Evolutionary conservation across 305 asterid genomes (phyloP).

Genomic region (Fraxinus dipetala): DNA sequence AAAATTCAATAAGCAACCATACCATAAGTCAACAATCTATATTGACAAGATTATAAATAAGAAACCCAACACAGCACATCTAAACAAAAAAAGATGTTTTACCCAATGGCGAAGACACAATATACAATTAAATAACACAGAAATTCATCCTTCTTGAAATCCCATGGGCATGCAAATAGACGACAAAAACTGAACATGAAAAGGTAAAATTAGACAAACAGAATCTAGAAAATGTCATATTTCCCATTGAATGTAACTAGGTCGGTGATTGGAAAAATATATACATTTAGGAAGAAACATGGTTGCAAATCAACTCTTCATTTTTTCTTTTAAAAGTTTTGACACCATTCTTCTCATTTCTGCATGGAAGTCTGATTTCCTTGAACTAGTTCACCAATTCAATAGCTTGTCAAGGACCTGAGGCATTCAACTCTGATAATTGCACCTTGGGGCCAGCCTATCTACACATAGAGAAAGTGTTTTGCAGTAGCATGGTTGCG

Average conservation of each 20-base stretch:
- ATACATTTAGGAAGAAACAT: slow-evolving; percentile 4
- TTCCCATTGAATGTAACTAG: slow-evolving; percentile 7
- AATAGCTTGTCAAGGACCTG: neutral
- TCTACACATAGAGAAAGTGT: neutral
- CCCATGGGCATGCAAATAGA: neutral
- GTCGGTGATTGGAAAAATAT: slow-evolving; percentile 6
- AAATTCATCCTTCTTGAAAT: neutral
- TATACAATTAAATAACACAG: slow-evolving; percentile 1
- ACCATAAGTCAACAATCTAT: slow-evolving; percentile 10
- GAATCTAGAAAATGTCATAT: slow-evolving; percentile 4
- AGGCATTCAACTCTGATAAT: neutral
- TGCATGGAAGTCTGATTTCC: neutral
- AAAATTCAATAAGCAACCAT: slow-evolving; percentile 5
- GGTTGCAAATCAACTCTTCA: neutral
- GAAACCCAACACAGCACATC: neutral
- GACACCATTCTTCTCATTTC: neutral
- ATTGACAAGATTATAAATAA: neutral
- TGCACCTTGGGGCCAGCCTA: neutral
- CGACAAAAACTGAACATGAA: neutral
- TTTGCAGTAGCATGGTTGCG: neutral
- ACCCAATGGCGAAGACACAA: slow-evolving; percentile 13
- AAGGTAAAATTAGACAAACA: neutral
- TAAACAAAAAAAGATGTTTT: neutral
- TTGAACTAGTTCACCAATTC: slow-evolving; percentile 3
- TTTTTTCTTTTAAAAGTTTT: neutral